A percentile compares a stretch with the other conserved stretches of the same genome.
Conservation (phyloP, 2,329 filamentous ascomycete species). For the Colletotrichum acutatum region DNA sequence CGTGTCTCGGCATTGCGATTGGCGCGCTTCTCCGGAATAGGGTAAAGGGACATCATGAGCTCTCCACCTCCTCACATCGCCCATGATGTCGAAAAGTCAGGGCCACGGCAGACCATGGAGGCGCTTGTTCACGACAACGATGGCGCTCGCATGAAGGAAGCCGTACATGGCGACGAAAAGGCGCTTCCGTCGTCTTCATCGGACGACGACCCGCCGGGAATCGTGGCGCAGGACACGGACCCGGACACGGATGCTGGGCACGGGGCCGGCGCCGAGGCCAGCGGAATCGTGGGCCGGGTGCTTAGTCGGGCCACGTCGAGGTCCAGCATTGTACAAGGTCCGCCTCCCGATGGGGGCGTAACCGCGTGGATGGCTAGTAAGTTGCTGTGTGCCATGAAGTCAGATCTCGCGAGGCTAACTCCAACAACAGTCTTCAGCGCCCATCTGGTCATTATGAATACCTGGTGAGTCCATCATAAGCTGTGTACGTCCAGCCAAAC, state of each 20-base stretch:
- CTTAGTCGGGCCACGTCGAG: conserved; percentile 54
- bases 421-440: conserved; percentile 46
- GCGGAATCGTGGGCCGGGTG: conserved; percentile 47
- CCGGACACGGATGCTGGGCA: neutral
- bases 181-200: neutral
- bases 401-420: neutral
- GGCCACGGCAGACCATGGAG: neutral
- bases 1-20: neutral
- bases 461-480: conserved; percentile 49
- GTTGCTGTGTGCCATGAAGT: conserved; percentile 29
- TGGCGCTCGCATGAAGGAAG: neutral
- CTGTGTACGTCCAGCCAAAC: neutral
- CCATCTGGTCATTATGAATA: conserved; percentile 62
- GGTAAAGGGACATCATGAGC: neutral
- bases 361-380: conserved; percentile 58
- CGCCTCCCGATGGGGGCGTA: conserved; percentile 62
- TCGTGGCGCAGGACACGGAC: neutral
- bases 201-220: neutral
- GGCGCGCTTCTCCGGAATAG: neutral
- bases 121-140: neutral
- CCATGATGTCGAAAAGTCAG: neutral
- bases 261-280: conserved; percentile 5
- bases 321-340: conserved; percentile 54
- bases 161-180: neutral
- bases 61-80: neutral